These are phyloP conservation scores for Pistacia integerrima DNA, from an alignment of 345 rosid genomes.

Conservation along the genomic window DNA sequence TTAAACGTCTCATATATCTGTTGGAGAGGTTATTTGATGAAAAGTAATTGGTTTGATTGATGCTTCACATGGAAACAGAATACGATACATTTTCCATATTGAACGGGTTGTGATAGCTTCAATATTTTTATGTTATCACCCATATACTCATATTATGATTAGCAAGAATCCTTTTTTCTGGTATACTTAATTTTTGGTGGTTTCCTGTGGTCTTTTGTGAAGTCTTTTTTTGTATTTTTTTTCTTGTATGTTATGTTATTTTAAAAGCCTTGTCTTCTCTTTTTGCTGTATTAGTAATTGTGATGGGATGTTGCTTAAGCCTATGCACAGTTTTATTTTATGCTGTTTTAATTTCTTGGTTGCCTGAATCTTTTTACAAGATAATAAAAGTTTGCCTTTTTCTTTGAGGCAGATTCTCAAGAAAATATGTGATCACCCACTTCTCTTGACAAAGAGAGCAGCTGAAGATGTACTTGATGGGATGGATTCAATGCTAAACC, in stretches of 20 bases:
- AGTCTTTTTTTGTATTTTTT: background rate
- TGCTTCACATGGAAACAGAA: no score
- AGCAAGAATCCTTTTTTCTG: background rate
- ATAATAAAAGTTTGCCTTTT: background rate
- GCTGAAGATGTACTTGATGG: conserved; percentile 94
- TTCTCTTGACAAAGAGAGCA: conserved; percentile 76
- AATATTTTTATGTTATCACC: background rate
- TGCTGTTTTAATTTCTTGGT: conserved; percentile 1
- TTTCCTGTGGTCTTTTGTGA: background rate
- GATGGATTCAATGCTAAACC: conserved; percentile 69
- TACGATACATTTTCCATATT: background rate
- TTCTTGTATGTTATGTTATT: background rate
- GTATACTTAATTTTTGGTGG: background rate
- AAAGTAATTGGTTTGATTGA: background rate
- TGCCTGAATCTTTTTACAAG: background rate
- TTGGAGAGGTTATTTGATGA: background rate
- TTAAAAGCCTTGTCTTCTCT: no score
- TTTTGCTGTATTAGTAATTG: background rate
- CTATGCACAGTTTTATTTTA: background rate
- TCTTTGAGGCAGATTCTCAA: conserved; percentile 77
- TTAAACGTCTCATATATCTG: background rate
- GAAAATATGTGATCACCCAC: conserved; percentile 89
- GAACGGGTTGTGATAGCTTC: background rate
- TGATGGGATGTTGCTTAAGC: background rate
- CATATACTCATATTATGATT: background rate